phyloP scores from a whole-genome alignment of 2,329 filamentous ascomycete genomes.

The Drechslera avenae region DNA sequence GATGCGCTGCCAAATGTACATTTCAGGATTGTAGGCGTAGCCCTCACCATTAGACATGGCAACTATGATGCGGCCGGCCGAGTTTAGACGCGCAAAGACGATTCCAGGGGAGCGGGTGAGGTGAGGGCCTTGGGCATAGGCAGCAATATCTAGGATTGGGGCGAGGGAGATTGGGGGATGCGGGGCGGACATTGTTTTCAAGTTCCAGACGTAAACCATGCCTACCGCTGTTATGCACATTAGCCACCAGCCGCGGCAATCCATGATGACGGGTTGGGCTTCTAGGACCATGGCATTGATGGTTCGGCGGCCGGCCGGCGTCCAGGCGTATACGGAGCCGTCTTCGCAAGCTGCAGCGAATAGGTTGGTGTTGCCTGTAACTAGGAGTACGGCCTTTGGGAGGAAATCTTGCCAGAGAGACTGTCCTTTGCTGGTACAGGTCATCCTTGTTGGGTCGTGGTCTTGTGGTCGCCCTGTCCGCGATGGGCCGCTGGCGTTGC shows the following conservation, averaged over 20 bases:
- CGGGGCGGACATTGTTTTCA: conserved; percentile 79
- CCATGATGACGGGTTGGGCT: conserved; percentile 90
- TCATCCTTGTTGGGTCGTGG: conserved; percentile 83
- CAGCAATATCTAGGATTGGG: conserved; percentile 85
- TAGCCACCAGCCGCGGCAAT: conserved; percentile 87
- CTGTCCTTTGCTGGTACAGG: conserved; percentile 78
- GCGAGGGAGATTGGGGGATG: conserved; percentile 89
- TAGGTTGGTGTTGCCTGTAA: conserved; percentile 87
- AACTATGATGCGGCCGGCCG: conserved; percentile 82
- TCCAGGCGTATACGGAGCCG: conserved; percentile 88
- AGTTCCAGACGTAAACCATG: conserved; percentile 91
- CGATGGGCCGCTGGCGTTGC: conserved; percentile 71
- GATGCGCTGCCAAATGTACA: conserved; percentile 94
- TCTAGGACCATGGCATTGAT: conserved; percentile 86
- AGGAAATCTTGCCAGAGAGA: conserved; percentile 93
- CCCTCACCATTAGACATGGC: conserved; percentile 94
- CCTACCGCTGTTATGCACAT: conserved; percentile 88
- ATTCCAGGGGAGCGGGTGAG: conserved; percentile 81
- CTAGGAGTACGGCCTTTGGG: conserved; percentile 82
- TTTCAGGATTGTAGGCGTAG: conserved; percentile 81
- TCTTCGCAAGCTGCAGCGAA: conserved; percentile 96
- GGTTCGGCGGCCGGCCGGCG: conserved; percentile 83
- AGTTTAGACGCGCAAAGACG: conserved; percentile 89
- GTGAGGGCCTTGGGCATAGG: conserved; percentile 77
- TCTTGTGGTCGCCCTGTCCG: conserved; percentile 65